These are phyloP conservation scores for Boeremia exigua DNA, from an alignment of 2,329 filamentous ascomycete genomes.

Conservation along the genomic window DNA sequence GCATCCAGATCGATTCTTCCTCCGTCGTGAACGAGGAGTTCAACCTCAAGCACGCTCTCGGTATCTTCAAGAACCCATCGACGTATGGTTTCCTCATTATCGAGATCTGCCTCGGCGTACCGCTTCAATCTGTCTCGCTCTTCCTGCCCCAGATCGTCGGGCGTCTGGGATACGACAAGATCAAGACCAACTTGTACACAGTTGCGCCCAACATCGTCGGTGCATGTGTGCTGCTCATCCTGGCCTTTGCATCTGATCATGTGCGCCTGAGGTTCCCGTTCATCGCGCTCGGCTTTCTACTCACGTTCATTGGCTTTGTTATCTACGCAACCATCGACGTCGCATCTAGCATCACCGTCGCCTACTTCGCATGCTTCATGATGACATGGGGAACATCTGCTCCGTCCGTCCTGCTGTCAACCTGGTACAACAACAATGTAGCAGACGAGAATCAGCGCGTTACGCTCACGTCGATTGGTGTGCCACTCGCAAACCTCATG, in stretches of 20 bases:
- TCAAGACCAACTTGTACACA: constrained; percentile 79
- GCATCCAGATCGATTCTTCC: constrained; percentile 78
- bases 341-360: constrained; percentile 64
- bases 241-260: constrained; percentile 74
- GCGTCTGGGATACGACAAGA: constrained; percentile 59
- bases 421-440: constrained; percentile 84
- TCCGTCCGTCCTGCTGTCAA: constrained; percentile 71
- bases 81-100: constrained; percentile 63
- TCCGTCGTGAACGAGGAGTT: constrained; percentile 66
- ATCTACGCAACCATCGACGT: constrained; percentile 76
- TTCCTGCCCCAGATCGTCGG: constrained; percentile 66
- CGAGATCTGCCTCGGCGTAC: constrained; percentile 65
- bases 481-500: constrained; percentile 79
- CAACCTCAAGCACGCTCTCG: constrained; percentile 57
- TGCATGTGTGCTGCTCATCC: constrained; percentile 72
- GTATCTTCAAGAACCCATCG: constrained; percentile 61
- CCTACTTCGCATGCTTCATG: constrained; percentile 80
- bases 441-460: constrained; percentile 76
- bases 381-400: constrained; percentile 82
- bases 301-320: constrained; percentile 79
- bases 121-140: constrained; percentile 62
- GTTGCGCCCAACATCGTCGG: constrained; percentile 80
- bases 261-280: constrained; percentile 74
- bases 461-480: constrained; percentile 72
- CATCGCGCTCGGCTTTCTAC: constrained; percentile 73